These are phyloP conservation scores for Debaryomycetaceae sp. DNA, from an alignment of 1,139 yeast genomes.

Conservation along the genomic window DNA sequence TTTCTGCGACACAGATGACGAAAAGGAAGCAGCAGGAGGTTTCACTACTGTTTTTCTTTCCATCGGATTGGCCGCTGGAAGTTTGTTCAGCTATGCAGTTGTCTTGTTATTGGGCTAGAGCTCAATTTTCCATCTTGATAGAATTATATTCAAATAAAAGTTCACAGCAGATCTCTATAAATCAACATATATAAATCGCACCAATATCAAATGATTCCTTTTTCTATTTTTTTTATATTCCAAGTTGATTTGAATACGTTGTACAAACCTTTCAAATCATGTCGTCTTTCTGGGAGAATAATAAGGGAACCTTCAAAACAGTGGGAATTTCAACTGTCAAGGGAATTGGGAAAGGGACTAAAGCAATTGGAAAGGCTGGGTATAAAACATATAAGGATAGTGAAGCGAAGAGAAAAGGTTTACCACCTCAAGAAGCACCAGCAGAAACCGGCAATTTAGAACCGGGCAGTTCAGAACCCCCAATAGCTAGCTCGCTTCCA, in stretches of 20 bases:
- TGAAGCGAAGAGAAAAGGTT: conserved; percentile 25
- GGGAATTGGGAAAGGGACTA: conserved; percentile 51
- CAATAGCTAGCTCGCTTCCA: no score
- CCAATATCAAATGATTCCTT: not conserved
- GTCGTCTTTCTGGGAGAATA: conserved; percentile 51
- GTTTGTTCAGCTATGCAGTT: conserved; percentile 66
- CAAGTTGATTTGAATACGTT: no score
- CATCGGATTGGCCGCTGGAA: conserved; percentile 73
- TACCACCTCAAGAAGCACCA: conserved; percentile 8
- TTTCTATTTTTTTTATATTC: not conserved
- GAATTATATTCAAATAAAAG: not conserved
- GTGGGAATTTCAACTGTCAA: conserved; percentile 46
- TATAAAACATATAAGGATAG: conserved; percentile 44
- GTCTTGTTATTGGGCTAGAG: conserved; percentile 28
- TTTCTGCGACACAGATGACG: conserved; percentile 54
- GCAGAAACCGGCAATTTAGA: conserved; percentile 5
- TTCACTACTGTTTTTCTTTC: conserved; percentile 77
- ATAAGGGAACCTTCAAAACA: conserved; percentile 46
- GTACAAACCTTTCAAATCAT: no score
- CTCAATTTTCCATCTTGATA: not conserved
- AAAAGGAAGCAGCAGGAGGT: conserved; percentile 92
- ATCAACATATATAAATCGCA: not conserved
- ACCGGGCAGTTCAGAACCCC: conserved; percentile 4
- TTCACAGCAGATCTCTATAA: not conserved
- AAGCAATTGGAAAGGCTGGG: conserved; percentile 49